Percentiles rank a stretch among this genome's conserved stretches.
These are phyloP conservation scores for Wickerhamiella nectarea DNA, from an alignment of 805 yeast species.

Conservation along the genomic window DNA sequence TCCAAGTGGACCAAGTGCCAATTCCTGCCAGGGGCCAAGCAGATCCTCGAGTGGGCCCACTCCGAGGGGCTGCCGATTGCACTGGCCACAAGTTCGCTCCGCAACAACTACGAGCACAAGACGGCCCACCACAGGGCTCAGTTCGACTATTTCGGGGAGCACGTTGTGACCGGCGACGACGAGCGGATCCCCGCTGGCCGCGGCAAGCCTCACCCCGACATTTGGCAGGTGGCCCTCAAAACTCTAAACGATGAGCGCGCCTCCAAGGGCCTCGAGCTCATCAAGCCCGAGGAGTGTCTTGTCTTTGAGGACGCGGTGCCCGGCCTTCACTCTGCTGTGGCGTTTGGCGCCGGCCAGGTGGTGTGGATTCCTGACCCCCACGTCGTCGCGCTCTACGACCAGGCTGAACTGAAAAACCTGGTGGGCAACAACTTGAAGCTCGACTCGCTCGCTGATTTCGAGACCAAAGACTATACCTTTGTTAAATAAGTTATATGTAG, in stretches of 20 bases:
- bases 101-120: conserved; percentile 48
- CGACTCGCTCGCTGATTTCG: conserved; percentile 38
- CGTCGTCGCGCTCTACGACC: conserved; percentile 17
- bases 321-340: conserved; percentile 73
- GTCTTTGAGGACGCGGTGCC: conserved; percentile 94
- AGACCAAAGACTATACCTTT: conserved; percentile 31
- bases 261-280: conserved; percentile 31
- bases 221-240: conserved; percentile 71
- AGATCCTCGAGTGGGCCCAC: conserved; percentile 43
- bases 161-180: conserved; percentile 82
- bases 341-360: conserved; percentile 64
- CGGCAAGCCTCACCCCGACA: conserved; percentile 91
- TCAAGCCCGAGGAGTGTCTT: conserved; percentile 63
- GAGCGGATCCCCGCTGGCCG: conserved; percentile 65
- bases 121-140: conserved; percentile 55
- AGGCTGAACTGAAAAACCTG: conserved; percentile 16
- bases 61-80: conserved; percentile 59
- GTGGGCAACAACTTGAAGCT: conserved; percentile 47
- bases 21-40: conserved; percentile 77
- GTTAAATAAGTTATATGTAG: neutral
- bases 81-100: conserved; percentile 74
- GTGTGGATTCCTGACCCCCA: conserved; percentile 65
- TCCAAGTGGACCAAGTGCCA: conserved; percentile 46
- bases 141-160: conserved; percentile 50
- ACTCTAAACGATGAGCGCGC: conserved; percentile 46